Evolutionary conservation across 2,329 filamentous ascomycete genomes (phyloP).

Genomic region (Exophiala bonariae): DNA sequence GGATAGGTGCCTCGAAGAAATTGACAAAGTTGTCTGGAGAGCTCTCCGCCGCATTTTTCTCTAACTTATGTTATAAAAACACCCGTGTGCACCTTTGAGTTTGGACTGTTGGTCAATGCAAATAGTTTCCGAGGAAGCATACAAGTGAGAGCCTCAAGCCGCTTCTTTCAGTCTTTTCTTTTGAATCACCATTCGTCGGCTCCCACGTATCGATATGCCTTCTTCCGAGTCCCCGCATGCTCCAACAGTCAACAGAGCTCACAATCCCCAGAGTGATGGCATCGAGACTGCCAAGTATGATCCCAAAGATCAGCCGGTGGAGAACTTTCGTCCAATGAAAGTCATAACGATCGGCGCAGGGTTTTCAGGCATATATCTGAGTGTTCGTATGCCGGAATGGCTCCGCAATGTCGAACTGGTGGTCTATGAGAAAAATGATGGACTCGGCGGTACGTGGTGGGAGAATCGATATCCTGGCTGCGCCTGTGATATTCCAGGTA

Average conservation of each 20-base stretch:
- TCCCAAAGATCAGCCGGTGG: constrained; percentile 13
- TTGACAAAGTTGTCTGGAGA: too few species aligned
- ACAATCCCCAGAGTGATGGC: neutral
- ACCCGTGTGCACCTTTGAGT: too few species aligned
- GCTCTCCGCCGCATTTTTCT: too few species aligned
- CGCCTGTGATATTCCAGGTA: constrained; percentile 16
- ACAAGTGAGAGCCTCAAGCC: too few species aligned
- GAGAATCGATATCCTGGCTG: constrained; percentile 31
- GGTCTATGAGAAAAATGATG: constrained; percentile 30
- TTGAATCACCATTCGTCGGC: too few species aligned
- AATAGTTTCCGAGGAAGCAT: too few species aligned
- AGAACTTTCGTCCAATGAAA: constrained; percentile 25
- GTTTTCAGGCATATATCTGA: constrained; percentile 40
- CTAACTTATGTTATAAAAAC: too few species aligned
- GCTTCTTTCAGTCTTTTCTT: too few species aligned
- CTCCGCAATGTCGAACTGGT: constrained; percentile 21
- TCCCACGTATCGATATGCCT: neutral
- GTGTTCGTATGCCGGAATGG: constrained; percentile 30
- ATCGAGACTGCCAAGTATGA: neutral
- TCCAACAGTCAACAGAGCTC: neutral
- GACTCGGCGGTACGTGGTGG: constrained; percentile 33
- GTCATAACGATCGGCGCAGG: constrained; percentile 42
- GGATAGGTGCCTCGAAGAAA: too few species aligned
- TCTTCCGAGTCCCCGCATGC: neutral
- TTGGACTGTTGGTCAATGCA: too few species aligned